A percentile compares a stretch with the other conserved stretches of the same genome.
Evolutionary conservation across 2,329 filamentous ascomycete genomes (phyloP).

Genomic region (Colletotrichum sidae): DNA sequence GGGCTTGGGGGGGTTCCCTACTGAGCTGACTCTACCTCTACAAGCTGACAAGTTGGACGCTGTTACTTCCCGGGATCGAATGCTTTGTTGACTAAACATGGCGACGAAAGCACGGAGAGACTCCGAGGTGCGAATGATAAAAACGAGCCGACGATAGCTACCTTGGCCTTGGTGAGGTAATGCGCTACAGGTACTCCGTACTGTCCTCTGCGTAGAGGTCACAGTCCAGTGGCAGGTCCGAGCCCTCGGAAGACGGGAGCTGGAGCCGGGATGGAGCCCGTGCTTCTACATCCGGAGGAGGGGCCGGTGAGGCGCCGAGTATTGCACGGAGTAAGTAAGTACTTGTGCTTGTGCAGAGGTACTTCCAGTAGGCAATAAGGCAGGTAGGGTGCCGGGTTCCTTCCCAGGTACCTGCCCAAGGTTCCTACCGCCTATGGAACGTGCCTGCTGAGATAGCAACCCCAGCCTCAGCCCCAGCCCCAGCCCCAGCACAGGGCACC

Average conservation of each 20-base stretch:
- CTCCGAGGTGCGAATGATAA: background rate
- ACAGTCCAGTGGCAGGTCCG: conserved; percentile 23
- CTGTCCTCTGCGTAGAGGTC: background rate
- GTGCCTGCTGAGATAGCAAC: no score
- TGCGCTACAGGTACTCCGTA: no score
- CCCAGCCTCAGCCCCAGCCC: no score
- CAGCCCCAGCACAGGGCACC: no score
- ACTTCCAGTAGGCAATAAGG: background rate
- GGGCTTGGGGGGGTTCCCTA: background rate
- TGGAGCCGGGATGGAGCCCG: conserved; percentile 27
- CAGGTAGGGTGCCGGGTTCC: no score
- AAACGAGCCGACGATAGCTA: no score
- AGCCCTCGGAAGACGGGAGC: conserved; percentile 32
- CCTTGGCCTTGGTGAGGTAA: no score
- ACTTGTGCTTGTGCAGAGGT: conserved; percentile 11
- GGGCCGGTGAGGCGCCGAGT: conserved; percentile 21
- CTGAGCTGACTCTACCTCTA: no score
- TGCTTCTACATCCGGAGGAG: conserved; percentile 33
- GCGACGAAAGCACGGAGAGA: background rate
- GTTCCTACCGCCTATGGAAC: no score
- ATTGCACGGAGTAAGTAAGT: conserved; percentile 19
- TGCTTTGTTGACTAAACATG: background rate
- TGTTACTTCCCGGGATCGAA: no score
- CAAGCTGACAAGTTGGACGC: no score
- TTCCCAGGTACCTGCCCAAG: no score